Percentiles rank a stretch among this genome's conserved stretches.
These are phyloP conservation scores for Nicotiana tomentosiformis DNA, from an alignment of 257 asterid genomes.

Conservation along the genomic window DNA sequence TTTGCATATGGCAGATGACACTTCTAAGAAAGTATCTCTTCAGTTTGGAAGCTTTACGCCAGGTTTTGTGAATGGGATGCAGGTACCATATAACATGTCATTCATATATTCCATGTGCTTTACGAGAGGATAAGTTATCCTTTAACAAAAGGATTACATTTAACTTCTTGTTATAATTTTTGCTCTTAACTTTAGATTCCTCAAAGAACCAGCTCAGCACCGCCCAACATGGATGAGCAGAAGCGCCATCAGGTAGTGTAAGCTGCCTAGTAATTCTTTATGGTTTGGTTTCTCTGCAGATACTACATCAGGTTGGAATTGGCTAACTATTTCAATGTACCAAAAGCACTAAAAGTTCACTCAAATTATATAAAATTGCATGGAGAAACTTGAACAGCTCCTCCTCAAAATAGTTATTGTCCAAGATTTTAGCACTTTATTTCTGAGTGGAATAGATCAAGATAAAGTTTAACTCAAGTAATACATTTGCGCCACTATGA, in stretches of 20 bases:
- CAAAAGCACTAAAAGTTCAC: neutral
- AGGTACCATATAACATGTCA: slow-evolving; percentile 9
- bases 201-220: slow-evolving; percentile 17
- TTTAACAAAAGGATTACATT: neutral
- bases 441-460: neutral
- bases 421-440: neutral
- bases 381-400: neutral
- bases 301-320: neutral
- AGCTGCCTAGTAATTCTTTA: neutral
- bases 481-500: neutral
- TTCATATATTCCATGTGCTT: neutral
- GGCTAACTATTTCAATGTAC: neutral
- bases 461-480: neutral
- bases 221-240: slow-evolving; percentile 16
- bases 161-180: neutral
- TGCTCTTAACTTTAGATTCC: slow-evolving; percentile 5
- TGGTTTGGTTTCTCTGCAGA: neutral
- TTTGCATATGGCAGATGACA: slow-evolving; percentile 12
- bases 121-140: neutral
- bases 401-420: neutral
- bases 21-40: slow-evolving; percentile 13
- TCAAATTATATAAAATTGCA: neutral
- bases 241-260: slow-evolving; percentile 8
- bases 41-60: slow-evolving; percentile 20
- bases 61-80: slow-evolving; percentile 16